Evolutionary conservation across 2,329 filamentous ascomycete genomes (phyloP), one percentile per base, ranked within the genome.

Genomic region (Beauveria scarabaeidicola): DNA sequence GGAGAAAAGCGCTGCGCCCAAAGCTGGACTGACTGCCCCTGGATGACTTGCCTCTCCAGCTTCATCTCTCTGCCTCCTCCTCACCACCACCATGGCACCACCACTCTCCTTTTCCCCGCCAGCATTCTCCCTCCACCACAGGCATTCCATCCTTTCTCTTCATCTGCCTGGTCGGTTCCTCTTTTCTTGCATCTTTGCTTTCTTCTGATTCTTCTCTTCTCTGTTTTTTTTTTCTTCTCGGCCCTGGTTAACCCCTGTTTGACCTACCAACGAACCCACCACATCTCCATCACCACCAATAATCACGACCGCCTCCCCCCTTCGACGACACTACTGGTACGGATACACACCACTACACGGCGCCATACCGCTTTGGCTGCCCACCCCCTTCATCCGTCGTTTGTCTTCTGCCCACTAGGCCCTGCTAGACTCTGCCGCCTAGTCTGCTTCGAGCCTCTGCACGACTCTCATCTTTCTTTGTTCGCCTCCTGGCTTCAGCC

Each of bases 371-470:
- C 25, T 43, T 51, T 51, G 36, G 47, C 38, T 52, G n/a, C 47
- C 29, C 40, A 25, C 44, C 55, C 55, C 55, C 55, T 51, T 58
- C 36, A 25, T 48, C 46, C 46, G 46, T 51, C 47, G 44, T 36
- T 44, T 23, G 55, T 58, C 38, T 10, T 23, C 38, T 43, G 17
- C 47, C 32, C 44, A 43, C 46, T 21, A 17, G 36, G 47, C 46
- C 55, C 55, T 52, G 47, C 54, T 50, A 57, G 43, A 36, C 53
- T 56, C 53, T 36, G 8, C 11, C 53, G 52, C 32, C 47, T 57
- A 51, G 55, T 19, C 55, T 58, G 29, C 55, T 58, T 58, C 38
- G 46, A 58, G 44, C 46, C 55, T 56, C 53, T 58, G 55, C 55
- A 43, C 55, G 36, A 51, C 55, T 32, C 36, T 51, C 19, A 43